Evolutionary conservation across 2,329 filamentous ascomycete genomes (phyloP).

Genomic region (Trichoderma koningii): DNA sequence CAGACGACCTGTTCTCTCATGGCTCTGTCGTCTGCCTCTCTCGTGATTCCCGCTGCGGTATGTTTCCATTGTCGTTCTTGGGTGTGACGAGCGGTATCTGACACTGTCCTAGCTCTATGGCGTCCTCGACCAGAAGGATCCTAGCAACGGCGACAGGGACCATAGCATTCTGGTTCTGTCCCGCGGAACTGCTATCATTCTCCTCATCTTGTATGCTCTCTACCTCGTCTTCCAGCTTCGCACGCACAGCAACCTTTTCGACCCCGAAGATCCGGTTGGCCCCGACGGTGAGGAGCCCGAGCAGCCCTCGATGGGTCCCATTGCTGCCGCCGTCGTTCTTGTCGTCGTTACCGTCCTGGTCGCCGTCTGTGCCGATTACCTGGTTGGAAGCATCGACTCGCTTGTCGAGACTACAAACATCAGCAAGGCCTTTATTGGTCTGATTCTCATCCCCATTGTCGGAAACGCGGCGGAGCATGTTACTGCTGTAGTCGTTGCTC

Average conservation of each 20-base stretch:
- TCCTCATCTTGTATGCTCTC: slow-evolving; percentile 72
- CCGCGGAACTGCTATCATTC: slow-evolving; percentile 73
- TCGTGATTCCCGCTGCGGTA: slow-evolving; percentile 76
- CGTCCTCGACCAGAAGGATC: slow-evolving; percentile 54
- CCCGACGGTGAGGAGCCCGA: slow-evolving; percentile 48
- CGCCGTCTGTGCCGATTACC: slow-evolving; percentile 72
- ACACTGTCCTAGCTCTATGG: slow-evolving; percentile 59
- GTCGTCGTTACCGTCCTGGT: slow-evolving; percentile 70
- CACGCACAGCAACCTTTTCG: slow-evolving; percentile 73
- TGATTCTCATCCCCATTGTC: slow-evolving; percentile 77
- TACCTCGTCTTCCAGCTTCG: slow-evolving; percentile 78
- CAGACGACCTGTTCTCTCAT: slow-evolving; percentile 76
- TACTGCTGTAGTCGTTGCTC: slow-evolving; percentile 76
- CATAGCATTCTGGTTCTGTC: slow-evolving; percentile 70
- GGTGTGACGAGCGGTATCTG: slow-evolving; percentile 24
- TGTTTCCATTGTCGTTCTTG: slow-evolving; percentile 29
- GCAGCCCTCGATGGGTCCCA: slow-evolving; percentile 60
- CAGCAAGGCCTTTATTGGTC: slow-evolving; percentile 78
- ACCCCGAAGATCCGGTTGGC: slow-evolving; percentile 52
- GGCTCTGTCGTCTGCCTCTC: slow-evolving; percentile 73
- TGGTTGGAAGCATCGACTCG: slow-evolving; percentile 74
- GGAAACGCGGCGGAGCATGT: slow-evolving; percentile 81
- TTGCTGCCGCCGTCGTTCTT: slow-evolving; percentile 66
- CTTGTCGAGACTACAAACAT: slow-evolving; percentile 70
- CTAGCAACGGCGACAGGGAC: slow-evolving; percentile 44